phyloP scores from a whole-genome alignment of 78 protist genomes.

The Dictyostelium capitatum region DNA sequence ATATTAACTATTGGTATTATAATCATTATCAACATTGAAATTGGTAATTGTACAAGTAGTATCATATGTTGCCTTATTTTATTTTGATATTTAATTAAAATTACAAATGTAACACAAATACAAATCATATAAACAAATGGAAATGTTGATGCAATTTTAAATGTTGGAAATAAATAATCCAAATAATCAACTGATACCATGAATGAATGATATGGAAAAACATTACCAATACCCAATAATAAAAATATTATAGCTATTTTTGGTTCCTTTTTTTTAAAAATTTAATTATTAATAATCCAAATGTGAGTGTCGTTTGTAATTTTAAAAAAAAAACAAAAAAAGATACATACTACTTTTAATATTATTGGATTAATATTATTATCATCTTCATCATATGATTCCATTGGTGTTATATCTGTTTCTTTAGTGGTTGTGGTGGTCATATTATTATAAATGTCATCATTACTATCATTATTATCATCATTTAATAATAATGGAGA shows the following conservation, averaged over 20 bases:
- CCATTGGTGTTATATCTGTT: too few species aligned
- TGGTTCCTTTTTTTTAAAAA: constrained; percentile 23
- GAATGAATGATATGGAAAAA: constrained; percentile 50
- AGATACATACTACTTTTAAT: too few species aligned
- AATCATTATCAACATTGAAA: constrained; percentile 26
- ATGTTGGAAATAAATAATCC: constrained; percentile 21
- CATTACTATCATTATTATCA: too few species aligned
- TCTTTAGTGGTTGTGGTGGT: too few species aligned
- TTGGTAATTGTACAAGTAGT: constrained; percentile 33
- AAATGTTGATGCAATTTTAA: constrained; percentile 34
- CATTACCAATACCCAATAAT: constrained; percentile 22
- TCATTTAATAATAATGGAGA: too few species aligned
- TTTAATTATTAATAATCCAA: too few species aligned
- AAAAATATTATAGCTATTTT: constrained; percentile 41
- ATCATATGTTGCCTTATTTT: constrained; percentile 1
- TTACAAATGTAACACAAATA: constrained; percentile 16
- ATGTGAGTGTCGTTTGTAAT: too few species aligned
- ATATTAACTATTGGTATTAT: constrained; percentile 41
- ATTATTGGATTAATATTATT: too few species aligned
- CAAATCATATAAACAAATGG: constrained; percentile 66
- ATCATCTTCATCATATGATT: too few species aligned
- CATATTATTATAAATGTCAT: too few species aligned
- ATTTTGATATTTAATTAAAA: constrained; percentile 33
- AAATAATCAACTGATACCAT: constrained; percentile 42
- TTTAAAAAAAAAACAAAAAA: too few species aligned